phyloP scores from a whole-genome alignment of 2,329 filamentous ascomycete species.

The Fusarium sp. region DNA sequence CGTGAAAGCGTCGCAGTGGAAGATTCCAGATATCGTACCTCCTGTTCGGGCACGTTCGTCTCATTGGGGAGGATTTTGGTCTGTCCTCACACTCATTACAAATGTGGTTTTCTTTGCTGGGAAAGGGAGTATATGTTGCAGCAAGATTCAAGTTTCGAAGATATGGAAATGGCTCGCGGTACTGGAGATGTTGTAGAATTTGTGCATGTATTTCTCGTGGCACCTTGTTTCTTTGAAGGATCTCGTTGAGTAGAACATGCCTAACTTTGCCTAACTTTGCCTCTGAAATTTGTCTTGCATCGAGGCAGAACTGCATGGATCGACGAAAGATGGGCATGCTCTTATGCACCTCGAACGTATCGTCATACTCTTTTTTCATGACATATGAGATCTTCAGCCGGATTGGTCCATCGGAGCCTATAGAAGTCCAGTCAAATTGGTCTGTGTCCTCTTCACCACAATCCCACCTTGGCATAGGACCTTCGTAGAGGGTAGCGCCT shows the following conservation, averaged over 20 bases:
- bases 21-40: constrained; percentile 12
- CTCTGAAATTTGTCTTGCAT: constrained; percentile 6
- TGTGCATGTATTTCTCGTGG: not conserved
- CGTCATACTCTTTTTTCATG: not conserved
- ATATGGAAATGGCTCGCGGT: not conserved
- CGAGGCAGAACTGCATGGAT: constrained; percentile 22
- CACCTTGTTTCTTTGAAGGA: not conserved
- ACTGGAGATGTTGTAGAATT: not conserved
- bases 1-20: constrained; percentile 8
- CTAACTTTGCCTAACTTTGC: not conserved
- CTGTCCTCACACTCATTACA: not conserved
- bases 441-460: not conserved
- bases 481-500: not conserved
- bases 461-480: not conserved
- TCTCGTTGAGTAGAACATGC: not conserved
- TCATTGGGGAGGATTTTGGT: not conserved
- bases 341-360: not conserved
- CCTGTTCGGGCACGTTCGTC: not conserved
- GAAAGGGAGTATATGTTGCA: constrained; percentile 3
- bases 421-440: not conserved
- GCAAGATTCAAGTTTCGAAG: constrained; percentile 7
- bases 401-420: constrained; percentile 13
- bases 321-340: not conserved
- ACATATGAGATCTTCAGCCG: not conserved
- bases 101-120: not conserved